Evolutionary conservation across 1,139 yeast genomes (phyloP).

Genomic region (Debaryomycetaceae sp.): DNA sequence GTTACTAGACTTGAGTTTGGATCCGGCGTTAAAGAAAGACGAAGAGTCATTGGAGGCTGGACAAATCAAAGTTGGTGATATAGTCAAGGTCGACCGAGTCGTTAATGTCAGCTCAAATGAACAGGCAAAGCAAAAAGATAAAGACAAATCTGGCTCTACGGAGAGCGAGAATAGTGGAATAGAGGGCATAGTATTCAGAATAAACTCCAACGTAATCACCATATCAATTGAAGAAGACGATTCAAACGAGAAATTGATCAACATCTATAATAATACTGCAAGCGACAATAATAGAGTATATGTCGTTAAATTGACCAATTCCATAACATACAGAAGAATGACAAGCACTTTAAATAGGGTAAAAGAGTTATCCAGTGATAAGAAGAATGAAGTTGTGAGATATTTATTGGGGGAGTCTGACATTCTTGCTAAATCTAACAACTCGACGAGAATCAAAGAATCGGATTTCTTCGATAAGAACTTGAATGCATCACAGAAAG

Average conservation of each 20-base stretch:
- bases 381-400: slow-evolving; percentile 37
- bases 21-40: slow-evolving; percentile 45
- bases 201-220: slow-evolving; percentile 42
- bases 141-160: slow-evolving; percentile 15
- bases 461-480: slow-evolving; percentile 42
- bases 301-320: slow-evolving; percentile 65
- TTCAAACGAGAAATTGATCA: slow-evolving; percentile 42
- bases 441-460: slow-evolving; percentile 8
- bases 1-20: slow-evolving; percentile 62
- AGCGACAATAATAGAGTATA: slow-evolving; percentile 45
- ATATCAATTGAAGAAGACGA: slow-evolving; percentile 60
- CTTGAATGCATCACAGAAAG: slow-evolving; percentile 66
- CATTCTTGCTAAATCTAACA: slow-evolving; percentile 15
- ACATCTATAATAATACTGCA: slow-evolving; percentile 42
- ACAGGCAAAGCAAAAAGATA: slow-evolving; percentile 18
- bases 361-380: slow-evolving; percentile 38
- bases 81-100: slow-evolving; percentile 52
- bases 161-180: slow-evolving; percentile 26
- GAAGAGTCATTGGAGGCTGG: slow-evolving; percentile 39
- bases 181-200: slow-evolving; percentile 62
- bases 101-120: slow-evolving; percentile 8
- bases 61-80: slow-evolving; percentile 73
- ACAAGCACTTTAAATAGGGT: slow-evolving; percentile 70
- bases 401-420: slow-evolving; percentile 43
- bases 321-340: slow-evolving; percentile 76